These are phyloP conservation scores for Erodium moschatum DNA, from an alignment of 441 rosid species.

Conservation along the genomic window DNA sequence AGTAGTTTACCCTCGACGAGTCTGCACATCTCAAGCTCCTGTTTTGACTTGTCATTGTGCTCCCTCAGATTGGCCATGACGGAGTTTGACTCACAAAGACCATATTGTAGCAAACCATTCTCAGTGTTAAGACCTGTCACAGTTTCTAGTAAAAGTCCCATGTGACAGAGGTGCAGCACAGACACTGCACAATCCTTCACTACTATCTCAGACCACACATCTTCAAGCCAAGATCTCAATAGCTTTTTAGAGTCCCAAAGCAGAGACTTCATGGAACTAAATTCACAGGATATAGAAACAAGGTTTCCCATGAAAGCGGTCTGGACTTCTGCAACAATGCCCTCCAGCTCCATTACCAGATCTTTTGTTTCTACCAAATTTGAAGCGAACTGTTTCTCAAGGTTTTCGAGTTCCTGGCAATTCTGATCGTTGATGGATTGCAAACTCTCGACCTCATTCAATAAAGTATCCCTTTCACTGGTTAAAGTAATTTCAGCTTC, in stretches of 20 bases:
- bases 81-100: constrained; percentile 64
- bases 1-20: constrained; percentile 69
- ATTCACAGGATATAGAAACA: constrained; percentile 38
- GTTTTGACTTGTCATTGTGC: constrained; percentile 60
- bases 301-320: constrained; percentile 40
- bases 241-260: constrained; percentile 51
- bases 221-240: constrained; percentile 71
- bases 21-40: constrained; percentile 79
- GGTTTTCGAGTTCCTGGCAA: constrained; percentile 48
- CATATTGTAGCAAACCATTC: constrained; percentile 83
- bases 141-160: constrained; percentile 82
- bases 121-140: constrained; percentile 79
- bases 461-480: constrained; percentile 49
- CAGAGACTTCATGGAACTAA: constrained; percentile 39
- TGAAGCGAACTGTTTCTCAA: constrained; percentile 54
- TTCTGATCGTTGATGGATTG: constrained; percentile 42
- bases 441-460: constrained; percentile 45
- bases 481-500: constrained; percentile 34
- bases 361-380: constrained; percentile 50
- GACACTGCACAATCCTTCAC: constrained; percentile 90
- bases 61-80: constrained; percentile 65
- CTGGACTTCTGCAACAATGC: constrained; percentile 39
- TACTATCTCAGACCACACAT: constrained; percentile 89
- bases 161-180: constrained; percentile 84
- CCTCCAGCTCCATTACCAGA: constrained; percentile 58